A percentile compares a stretch with the other conserved stretches of the same genome.
Evolutionary conservation across 345 rosid genomes (phyloP).

Genomic region (Rhodamnia rubescens): DNA sequence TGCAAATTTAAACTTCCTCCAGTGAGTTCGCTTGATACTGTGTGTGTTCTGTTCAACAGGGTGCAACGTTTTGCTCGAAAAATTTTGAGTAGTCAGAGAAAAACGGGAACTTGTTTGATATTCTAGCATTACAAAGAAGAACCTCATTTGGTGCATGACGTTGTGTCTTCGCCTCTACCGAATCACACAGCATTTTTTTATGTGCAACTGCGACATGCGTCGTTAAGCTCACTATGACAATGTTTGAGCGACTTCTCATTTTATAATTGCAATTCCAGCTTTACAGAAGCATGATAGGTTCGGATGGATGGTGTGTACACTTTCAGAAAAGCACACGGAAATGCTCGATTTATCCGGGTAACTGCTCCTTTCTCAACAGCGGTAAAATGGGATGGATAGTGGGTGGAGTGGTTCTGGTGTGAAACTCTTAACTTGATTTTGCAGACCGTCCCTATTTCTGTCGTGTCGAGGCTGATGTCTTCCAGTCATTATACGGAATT

Average conservation of each 20-base stretch:
- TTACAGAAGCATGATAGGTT: slow-evolving; percentile 53
- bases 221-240: not conserved
- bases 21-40: not conserved
- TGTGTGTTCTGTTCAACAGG: not conserved
- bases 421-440: not conserved
- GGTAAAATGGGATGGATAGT: not conserved
- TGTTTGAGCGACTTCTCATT: not conserved
- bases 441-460: slow-evolving; percentile 84
- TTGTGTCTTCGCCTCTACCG: not conserved
- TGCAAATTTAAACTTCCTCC: not conserved
- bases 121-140: not conserved
- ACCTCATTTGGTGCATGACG: not conserved
- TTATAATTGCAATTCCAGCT: slow-evolving; percentile 17
- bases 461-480: slow-evolving; percentile 57
- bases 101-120: not conserved
- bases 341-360: slow-evolving; percentile 38
- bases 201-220: not conserved
- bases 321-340: slow-evolving; percentile 67
- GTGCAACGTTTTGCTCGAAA: not conserved
- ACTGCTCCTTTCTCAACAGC: not conserved
- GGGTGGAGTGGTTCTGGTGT: not conserved
- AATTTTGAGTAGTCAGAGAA: not conserved
- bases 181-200: not conserved
- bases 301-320: slow-evolving; percentile 84
- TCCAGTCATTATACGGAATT: slow-evolving; percentile 42